phyloP scores from a whole-genome alignment of 495 filamentous ascomycete species.

The Penicillium crystallinum region DNA sequence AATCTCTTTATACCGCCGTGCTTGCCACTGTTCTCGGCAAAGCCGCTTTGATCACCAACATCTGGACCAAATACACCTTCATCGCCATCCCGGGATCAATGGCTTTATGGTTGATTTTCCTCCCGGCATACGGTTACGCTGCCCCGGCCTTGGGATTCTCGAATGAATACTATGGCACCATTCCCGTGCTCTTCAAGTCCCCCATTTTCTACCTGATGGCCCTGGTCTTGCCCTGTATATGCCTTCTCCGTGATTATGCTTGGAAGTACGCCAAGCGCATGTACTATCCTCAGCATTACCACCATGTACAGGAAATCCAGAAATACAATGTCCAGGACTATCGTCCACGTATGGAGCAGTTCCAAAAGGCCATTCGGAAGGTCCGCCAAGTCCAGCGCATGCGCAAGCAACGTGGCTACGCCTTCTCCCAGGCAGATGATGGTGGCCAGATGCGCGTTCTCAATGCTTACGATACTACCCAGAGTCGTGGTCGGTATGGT shows the following conservation, averaged over 20 bases:
- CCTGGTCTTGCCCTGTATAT: constrained; percentile 72
- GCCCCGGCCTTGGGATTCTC: constrained; percentile 83
- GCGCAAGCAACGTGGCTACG: constrained; percentile 98
- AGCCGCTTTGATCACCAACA: constrained; percentile 88
- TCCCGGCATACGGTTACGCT: constrained; percentile 84
- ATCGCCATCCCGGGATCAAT: constrained; percentile 94
- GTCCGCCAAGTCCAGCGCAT: constrained; percentile 97
- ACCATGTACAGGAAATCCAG: constrained; percentile 99
- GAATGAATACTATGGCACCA: constrained; percentile 76
- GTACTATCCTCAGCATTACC: constrained; percentile 93
- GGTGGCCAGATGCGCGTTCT: constrained; percentile 74
- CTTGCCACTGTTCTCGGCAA: constrained; percentile 92
- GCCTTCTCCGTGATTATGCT: constrained; percentile 83
- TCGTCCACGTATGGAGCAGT: constrained; percentile 97
- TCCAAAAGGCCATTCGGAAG: constrained; percentile 99
- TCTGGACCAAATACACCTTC: constrained; percentile 98
- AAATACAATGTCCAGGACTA: constrained; percentile 99
- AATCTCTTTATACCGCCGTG: constrained; percentile 82
- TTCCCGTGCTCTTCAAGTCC: constrained; percentile 72
- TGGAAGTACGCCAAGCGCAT: constrained; percentile 87
- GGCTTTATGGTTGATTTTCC: constrained; percentile 83
- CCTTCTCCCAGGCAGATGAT: constrained; percentile 97
- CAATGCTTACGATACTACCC: constrained; percentile 95
- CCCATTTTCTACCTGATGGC: constrained; percentile 89
- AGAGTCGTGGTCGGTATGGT: constrained; percentile 84